phyloP scores from a whole-genome alignment of 768 basidiomycete genomes.

The Lentinula raphanica region DNA sequence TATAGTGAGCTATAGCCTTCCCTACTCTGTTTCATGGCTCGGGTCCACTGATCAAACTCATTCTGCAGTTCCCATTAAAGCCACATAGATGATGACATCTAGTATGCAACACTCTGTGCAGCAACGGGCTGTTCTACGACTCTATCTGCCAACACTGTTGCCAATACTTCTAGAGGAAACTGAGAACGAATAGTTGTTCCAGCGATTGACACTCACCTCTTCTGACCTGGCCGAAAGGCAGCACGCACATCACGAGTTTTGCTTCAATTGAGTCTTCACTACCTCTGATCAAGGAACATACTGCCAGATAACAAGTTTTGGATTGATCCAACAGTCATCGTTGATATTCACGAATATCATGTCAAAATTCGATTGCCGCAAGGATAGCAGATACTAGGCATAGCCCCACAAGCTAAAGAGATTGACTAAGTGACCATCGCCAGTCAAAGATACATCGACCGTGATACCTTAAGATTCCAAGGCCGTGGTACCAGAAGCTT shows the following conservation, averaged over 20 bases:
- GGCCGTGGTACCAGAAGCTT: not conserved
- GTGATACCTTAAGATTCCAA: too few relatives aligned
- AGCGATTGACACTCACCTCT: not conserved
- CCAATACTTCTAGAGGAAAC: not conserved
- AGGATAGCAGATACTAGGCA: not conserved
- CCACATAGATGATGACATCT: too few relatives aligned
- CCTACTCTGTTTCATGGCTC: too few relatives aligned
- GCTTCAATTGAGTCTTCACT: not conserved
- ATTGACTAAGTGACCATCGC: not conserved
- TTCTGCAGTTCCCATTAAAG: too few relatives aligned
- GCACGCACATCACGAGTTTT: not conserved
- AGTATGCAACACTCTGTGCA: too few relatives aligned
- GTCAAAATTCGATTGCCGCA: not conserved
- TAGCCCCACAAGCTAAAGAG: not conserved
- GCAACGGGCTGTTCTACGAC: too few relatives aligned
- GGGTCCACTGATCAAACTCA: too few relatives aligned
- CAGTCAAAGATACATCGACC: not conserved
- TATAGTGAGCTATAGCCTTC: not conserved
- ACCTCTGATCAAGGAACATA: not conserved
- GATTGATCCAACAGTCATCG: not conserved
- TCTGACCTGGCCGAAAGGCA: not conserved
- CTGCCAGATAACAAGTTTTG: not conserved
- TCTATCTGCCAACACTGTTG: too few relatives aligned
- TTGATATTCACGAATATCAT: not conserved
- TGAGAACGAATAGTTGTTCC: not conserved